These are phyloP conservation scores for Capronia americana DNA, from an alignment of 2,329 filamentous ascomycete species.

Conservation along the genomic window DNA sequence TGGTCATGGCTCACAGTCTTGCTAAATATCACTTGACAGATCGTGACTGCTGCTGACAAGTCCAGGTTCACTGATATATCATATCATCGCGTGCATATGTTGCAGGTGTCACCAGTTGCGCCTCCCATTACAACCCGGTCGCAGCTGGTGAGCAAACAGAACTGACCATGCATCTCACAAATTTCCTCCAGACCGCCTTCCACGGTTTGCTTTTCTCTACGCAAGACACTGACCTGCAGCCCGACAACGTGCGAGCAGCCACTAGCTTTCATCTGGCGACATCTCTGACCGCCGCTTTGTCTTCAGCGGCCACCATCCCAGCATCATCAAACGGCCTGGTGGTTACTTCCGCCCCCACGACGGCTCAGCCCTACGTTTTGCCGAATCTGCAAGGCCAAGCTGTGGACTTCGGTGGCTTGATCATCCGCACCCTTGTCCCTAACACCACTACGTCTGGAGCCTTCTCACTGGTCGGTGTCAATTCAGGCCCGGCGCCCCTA, in stretches of 20 bases:
- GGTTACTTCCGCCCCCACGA: constrained; percentile 28
- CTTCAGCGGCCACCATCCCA: neutral
- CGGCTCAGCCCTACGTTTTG: constrained; percentile 33
- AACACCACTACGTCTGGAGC: constrained; percentile 30
- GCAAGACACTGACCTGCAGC: neutral
- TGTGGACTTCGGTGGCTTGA: constrained; percentile 34
- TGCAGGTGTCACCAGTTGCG: neutral
- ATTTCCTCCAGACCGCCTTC: constrained; percentile 14
- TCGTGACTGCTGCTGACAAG: constrained; percentile 4
- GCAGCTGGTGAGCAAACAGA: neutral
- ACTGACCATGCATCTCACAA: constrained; percentile 6
- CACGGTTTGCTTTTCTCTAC: constrained; percentile 3
- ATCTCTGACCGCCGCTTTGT: constrained; percentile 4
- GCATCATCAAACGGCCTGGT: constrained; percentile 14
- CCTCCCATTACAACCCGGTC: neutral
- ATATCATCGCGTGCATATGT: neutral
- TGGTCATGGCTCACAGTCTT: neutral
- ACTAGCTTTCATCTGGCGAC: constrained; percentile 7
- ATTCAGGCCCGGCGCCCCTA: constrained; percentile 30
- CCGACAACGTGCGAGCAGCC: constrained; percentile 8
- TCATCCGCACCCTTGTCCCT: constrained; percentile 33
- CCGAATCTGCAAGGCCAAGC: constrained; percentile 33
- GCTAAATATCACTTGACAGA: constrained; percentile 1
- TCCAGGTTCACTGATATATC: neutral
- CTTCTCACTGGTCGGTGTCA: constrained; percentile 30